Evolutionary conservation across 2,329 filamentous ascomycete genomes (phyloP).

Genomic region (Dactylellina cionopaga): DNA sequence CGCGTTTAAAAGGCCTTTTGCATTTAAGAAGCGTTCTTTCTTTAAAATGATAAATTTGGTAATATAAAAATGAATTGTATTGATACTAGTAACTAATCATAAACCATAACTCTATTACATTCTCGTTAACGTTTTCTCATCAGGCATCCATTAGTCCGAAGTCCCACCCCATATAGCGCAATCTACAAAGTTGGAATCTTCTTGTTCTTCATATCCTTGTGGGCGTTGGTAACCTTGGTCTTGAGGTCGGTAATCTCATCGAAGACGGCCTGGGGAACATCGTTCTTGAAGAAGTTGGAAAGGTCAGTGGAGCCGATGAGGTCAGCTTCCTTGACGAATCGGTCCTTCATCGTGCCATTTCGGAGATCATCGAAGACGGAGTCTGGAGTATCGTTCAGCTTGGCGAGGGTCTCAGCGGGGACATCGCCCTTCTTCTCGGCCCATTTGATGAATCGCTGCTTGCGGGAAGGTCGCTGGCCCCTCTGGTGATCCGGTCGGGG

Average conservation of each 20-base stretch:
- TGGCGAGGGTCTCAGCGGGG: slow-evolving; percentile 13
- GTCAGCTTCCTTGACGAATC: slow-evolving; percentile 12
- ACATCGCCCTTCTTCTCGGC: slow-evolving; percentile 7
- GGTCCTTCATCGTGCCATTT: slow-evolving; percentile 11
- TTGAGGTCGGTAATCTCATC: slow-evolving; percentile 5
- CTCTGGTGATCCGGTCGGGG: not conserved
- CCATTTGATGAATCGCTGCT: slow-evolving; percentile 7
- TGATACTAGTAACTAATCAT: too few species aligned
- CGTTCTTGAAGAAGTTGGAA: not conserved
- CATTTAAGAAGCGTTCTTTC: too few species aligned
- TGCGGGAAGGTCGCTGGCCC: not conserved
- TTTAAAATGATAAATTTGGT: too few species aligned
- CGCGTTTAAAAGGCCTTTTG: too few species aligned
- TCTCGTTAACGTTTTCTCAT: too few species aligned
- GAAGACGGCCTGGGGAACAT: slow-evolving; percentile 10
- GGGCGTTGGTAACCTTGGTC: slow-evolving; percentile 7
- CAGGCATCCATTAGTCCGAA: too few species aligned
- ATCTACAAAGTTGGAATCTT: slow-evolving; percentile 20
- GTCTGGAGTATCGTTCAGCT: slow-evolving; percentile 8
- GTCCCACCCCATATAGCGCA: too few species aligned
- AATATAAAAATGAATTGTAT: too few species aligned
- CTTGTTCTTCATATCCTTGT: slow-evolving; percentile 2
- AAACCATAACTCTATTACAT: too few species aligned
- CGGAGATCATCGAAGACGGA: not conserved
- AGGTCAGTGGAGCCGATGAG: slow-evolving; percentile 1